phyloP scores from a whole-genome alignment of 495 filamentous ascomycete species.

The Amniculicola lignicola region DNA sequence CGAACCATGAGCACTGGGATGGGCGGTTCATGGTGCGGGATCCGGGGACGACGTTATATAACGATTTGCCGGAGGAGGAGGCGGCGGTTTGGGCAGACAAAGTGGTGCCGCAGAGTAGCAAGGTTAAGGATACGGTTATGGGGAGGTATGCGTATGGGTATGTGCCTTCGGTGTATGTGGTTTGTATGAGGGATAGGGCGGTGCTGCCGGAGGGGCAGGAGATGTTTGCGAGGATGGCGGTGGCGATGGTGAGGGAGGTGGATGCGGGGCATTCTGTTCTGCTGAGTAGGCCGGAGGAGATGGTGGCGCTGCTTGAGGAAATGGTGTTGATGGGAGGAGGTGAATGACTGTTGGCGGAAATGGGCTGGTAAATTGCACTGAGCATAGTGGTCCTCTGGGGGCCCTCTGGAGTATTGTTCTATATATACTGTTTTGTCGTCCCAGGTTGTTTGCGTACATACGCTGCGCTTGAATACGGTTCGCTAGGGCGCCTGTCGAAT shows the following conservation, averaged over 20 bases:
- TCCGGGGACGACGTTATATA: constrained; percentile 23
- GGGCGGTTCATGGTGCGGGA: constrained; percentile 10
- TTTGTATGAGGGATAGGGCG: constrained; percentile 36
- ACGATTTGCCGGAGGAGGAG: constrained; percentile 20
- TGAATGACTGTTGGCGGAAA: no score
- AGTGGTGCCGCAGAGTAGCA: constrained; percentile 28
- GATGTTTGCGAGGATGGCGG: constrained; percentile 33
- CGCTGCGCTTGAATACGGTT: no score
- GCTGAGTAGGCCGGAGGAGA: constrained; percentile 37
- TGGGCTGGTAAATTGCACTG: no score
- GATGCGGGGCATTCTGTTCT: constrained; percentile 38
- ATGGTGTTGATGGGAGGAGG: no score
- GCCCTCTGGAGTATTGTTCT: no score
- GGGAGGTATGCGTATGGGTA: constrained; percentile 37
- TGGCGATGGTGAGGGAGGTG: constrained; percentile 33
- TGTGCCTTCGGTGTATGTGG: constrained; percentile 38
- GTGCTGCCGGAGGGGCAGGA: constrained; percentile 28
- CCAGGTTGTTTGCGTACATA: no score
- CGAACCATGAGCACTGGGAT: constrained; percentile 20
- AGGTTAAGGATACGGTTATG: constrained; percentile 33
- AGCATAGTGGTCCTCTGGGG: no score
- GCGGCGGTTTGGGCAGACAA: constrained; percentile 24
- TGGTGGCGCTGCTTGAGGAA: no score
- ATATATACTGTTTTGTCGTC: no score
- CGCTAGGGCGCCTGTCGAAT: no score